Evolutionary conservation across 2,329 filamentous ascomycete genomes (phyloP).

Genomic region (Apiospora aurea): DNA sequence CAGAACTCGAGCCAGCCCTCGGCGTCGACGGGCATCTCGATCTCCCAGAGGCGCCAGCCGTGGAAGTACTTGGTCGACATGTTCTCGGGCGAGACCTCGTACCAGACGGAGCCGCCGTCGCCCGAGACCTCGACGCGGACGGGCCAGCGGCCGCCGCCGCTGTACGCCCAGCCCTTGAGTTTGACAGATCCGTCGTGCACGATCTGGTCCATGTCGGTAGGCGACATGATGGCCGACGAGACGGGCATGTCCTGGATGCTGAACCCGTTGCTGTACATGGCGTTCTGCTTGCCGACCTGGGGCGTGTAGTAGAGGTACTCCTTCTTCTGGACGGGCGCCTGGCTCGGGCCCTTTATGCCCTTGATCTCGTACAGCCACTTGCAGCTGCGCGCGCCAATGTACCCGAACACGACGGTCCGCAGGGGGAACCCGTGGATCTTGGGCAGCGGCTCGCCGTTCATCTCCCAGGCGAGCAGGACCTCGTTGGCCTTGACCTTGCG

Average conservation of each 20-base stretch:
- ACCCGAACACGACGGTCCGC: constrained; percentile 67
- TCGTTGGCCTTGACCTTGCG: constrained; percentile 72
- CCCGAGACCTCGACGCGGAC: constrained; percentile 68
- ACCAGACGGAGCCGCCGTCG: constrained; percentile 71
- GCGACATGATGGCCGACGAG: constrained; percentile 70
- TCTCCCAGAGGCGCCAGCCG: constrained; percentile 70
- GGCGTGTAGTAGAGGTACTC: constrained; percentile 75
- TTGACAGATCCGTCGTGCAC: constrained; percentile 66
- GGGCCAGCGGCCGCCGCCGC: constrained; percentile 64
- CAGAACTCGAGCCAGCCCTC: constrained; percentile 69
- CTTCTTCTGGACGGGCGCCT: constrained; percentile 67
- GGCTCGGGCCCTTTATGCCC: constrained; percentile 61
- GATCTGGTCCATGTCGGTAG: constrained; percentile 65
- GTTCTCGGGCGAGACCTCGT: constrained; percentile 65
- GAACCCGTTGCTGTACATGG: constrained; percentile 64
- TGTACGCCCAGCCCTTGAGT: constrained; percentile 65
- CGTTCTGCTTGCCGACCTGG: constrained; percentile 73
- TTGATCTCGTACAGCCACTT: constrained; percentile 71
- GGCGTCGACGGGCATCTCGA: constrained; percentile 66
- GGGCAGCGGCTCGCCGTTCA: constrained; percentile 71
- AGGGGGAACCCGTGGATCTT: constrained; percentile 72
- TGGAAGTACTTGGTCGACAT: constrained; percentile 68
- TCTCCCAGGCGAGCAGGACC: constrained; percentile 73
- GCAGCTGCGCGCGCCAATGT: constrained; percentile 70
- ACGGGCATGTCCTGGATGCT: constrained; percentile 78